These are phyloP conservation scores for Backusella australiensis DNA, from an alignment of 192 early-diverging fungal species.

Conservation along the genomic window DNA sequence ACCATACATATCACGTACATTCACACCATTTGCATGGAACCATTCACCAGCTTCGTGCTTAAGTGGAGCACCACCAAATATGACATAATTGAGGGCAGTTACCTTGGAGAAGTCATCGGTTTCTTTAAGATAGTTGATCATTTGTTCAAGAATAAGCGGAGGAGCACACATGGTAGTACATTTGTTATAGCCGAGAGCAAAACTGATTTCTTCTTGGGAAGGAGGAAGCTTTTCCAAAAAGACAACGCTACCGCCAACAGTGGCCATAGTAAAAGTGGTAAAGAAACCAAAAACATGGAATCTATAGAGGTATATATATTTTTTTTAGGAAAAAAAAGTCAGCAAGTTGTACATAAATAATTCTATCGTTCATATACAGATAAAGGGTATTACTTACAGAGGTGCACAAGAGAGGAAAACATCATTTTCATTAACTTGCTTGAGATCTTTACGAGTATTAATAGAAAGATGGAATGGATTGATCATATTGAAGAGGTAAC, in stretches of 20 bases:
- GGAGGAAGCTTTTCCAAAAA: constrained; percentile 12
- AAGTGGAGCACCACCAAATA: constrained; percentile 7
- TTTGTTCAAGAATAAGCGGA: constrained; percentile 1
- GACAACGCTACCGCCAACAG: neutral
- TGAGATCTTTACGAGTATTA: too few species aligned
- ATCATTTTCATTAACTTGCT: neutral
- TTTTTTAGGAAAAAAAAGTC: too few species aligned
- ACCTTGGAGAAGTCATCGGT: neutral
- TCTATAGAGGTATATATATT: neutral
- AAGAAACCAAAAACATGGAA: constrained; percentile 10
- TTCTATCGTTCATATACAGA: neutral
- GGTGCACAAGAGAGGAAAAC: neutral
- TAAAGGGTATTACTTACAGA: neutral
- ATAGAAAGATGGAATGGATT: neutral
- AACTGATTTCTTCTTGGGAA: neutral
- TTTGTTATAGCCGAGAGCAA: neutral
- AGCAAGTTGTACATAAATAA: neutral
- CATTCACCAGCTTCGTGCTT: constrained; percentile 9
- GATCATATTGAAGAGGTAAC: neutral
- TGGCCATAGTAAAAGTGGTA: neutral
- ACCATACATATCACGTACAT: neutral
- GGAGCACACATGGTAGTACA: constrained; percentile 3
- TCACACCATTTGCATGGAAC: neutral
- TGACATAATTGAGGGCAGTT: neutral
- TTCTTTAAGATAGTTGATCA: constrained; percentile 1